Percentiles rank a stretch among this genome's conserved stretches.
Conservation (phyloP, 2,329 filamentous ascomycete genomes). For the Colletotrichum abscissum region DNA sequence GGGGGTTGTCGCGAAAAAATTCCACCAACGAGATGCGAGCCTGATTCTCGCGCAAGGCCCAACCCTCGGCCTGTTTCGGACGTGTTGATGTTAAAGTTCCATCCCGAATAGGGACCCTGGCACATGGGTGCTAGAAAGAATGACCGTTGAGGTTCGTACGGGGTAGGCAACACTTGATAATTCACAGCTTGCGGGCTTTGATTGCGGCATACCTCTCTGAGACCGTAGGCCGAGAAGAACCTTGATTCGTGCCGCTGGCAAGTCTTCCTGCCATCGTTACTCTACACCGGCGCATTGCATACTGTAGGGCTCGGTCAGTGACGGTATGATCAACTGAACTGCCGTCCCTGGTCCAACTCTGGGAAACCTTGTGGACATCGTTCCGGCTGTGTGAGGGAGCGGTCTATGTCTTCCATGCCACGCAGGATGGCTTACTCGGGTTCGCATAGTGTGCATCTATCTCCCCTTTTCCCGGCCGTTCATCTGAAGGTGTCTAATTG, state of each 20-base stretch:
- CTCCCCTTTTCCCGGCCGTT: background rate
- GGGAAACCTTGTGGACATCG: background rate
- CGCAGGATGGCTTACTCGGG: background rate
- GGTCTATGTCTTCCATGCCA: background rate
- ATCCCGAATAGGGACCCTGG: conserved; percentile 43
- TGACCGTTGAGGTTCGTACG: background rate
- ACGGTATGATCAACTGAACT: conserved; percentile 22
- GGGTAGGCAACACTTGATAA: background rate
- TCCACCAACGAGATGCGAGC: conserved; percentile 27
- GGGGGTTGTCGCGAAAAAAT: background rate
- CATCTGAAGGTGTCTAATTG: background rate
- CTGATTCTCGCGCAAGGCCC: conserved; percentile 3
- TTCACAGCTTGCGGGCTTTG: background rate
- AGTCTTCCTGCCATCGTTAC: background rate
- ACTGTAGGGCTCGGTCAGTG: conserved; percentile 1
- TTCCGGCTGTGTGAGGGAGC: background rate
- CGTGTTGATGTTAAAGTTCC: conserved; percentile 43
- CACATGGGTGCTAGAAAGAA: conserved; percentile 39
- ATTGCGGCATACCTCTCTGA: background rate
- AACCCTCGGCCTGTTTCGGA: conserved; percentile 10
- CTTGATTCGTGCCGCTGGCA: background rate
- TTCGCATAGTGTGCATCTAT: background rate
- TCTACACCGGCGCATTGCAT: background rate
- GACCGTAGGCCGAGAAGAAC: background rate
- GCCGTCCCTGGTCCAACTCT: background rate